These are phyloP conservation scores for Leccinum angustisporum DNA, from an alignment of 1,284 basidiomycete species.

Conservation along the genomic window DNA sequence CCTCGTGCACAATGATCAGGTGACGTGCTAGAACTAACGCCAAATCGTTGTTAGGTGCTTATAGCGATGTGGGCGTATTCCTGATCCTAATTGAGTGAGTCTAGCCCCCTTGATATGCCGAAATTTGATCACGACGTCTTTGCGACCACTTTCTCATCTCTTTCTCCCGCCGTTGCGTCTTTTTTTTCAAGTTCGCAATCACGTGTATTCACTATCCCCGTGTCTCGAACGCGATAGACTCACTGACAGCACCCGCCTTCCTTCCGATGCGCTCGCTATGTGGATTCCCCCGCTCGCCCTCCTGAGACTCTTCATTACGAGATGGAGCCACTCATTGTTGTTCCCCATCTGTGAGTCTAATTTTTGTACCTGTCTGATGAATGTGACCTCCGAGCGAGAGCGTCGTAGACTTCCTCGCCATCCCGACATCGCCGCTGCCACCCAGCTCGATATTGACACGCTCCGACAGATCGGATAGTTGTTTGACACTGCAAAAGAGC, in stretches of 20 bases:
- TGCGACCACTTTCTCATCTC: not conserved
- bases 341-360: slow-evolving; percentile 81
- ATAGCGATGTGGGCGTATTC: slow-evolving; percentile 92
- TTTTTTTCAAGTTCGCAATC: not conserved
- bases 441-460: slow-evolving; percentile 58
- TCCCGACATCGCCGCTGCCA: slow-evolving; percentile 72
- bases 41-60: slow-evolving; percentile 64
- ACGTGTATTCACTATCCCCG: not conserved
- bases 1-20: not conserved
- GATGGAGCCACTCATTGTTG: slow-evolving; percentile 85
- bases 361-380: not conserved
- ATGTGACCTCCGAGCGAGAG: not conserved
- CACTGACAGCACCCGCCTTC: slow-evolving; percentile 29
- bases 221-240: slow-evolving; percentile 46
- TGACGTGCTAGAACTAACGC: not conserved
- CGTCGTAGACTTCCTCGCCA: slow-evolving; percentile 76
- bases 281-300: slow-evolving; percentile 80
- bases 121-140: not conserved
- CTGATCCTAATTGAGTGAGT: slow-evolving; percentile 83
- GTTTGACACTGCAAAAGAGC: slow-evolving; percentile 65
- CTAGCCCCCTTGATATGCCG: not conserved
- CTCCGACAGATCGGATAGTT: slow-evolving; percentile 81
- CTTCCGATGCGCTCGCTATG: slow-evolving; percentile 75
- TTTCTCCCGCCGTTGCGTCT: not conserved
- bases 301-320: slow-evolving; percentile 79